Evolutionary conservation across 257 asterid genomes (phyloP).

Genomic region (Ballota nigra): DNA sequence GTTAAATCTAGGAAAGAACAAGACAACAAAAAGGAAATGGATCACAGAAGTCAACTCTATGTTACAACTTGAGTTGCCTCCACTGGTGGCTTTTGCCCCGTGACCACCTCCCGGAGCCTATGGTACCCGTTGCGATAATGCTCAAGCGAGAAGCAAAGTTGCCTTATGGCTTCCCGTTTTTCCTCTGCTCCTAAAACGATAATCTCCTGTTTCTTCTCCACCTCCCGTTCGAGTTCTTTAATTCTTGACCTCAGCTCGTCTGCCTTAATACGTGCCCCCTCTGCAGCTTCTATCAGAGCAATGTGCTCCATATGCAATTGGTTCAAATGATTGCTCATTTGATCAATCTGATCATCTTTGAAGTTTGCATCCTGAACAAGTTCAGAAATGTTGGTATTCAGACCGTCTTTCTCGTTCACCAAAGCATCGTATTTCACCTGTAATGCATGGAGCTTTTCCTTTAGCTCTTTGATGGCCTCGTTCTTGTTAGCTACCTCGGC

Average conservation of each 20-base stretch:
- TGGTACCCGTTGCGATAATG: slow-evolving; percentile 72
- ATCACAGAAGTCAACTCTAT: neutral
- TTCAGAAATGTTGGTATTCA: slow-evolving; percentile 30
- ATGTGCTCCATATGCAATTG: slow-evolving; percentile 62
- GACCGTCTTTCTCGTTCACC: slow-evolving; percentile 38
- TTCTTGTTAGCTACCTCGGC: slow-evolving; percentile 34
- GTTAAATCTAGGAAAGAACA: neutral
- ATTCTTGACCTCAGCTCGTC: slow-evolving; percentile 49
- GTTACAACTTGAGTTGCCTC: slow-evolving; percentile 39
- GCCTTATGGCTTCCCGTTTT: slow-evolving; percentile 87
- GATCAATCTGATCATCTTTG: slow-evolving; percentile 48
- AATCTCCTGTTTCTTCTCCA: slow-evolving; percentile 49
- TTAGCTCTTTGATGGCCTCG: slow-evolving; percentile 32
- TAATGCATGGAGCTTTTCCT: slow-evolving; percentile 30
- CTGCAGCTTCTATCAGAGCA: slow-evolving; percentile 41
- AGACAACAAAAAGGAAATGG: neutral
- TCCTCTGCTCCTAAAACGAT: slow-evolving; percentile 73
- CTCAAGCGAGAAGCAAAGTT: slow-evolving; percentile 83
- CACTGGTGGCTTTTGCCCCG: slow-evolving; percentile 42
- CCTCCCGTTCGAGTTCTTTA: slow-evolving; percentile 54
- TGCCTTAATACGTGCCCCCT: slow-evolving; percentile 38
- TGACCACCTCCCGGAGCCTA: slow-evolving; percentile 57
- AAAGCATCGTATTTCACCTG: slow-evolving; percentile 28
- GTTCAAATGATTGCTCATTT: slow-evolving; percentile 59
- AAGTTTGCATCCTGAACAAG: slow-evolving; percentile 32